Base-by-base conservation (phyloP, 352 stramenopile genomes). In the Blastocystis sp. region DNA sequence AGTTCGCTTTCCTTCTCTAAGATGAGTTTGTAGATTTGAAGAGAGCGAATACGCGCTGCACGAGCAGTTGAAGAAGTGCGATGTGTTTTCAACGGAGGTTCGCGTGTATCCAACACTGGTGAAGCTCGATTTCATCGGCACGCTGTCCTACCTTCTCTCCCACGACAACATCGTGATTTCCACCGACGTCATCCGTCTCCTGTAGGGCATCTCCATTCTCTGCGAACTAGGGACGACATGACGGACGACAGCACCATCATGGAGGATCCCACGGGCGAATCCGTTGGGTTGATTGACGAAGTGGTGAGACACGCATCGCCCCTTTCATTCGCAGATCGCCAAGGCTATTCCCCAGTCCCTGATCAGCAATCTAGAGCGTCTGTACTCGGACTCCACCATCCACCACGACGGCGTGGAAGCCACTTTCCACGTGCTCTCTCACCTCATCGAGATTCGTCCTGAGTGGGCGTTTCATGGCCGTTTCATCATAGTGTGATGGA, bases 11-110 rank as follows among this genome's bases (percentile, higher is more conserved):
- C 0, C n/a, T 63, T 81, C 2, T 9, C 48, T 63, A 19, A 66
- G 34, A 66, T 28, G 24, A 11, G 28, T 42, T 66, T 65, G 19
- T 65, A 81, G 71, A 64, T 81, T 81, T 64, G 71, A 81, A 42
- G 71, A 81, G 4, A 81, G 71, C 45, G 71, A 81, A 81, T 81
- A 81, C 24, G 54, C 48, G 21, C 71, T 81, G 10, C 71, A 81
- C 60, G 71, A 81, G 21, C 52, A 81, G 43, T 66, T 81, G 14
- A 81, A 81, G n/a, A 52, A 59, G n/a, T 81, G 71, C 45, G 66
- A 54, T 81, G 48, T 81, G 6, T 81, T 81, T 81, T 21, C 52
- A 2, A 81, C 71, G 43, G 71, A 81, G 40, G 10, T 54, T 0
- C 64, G 66, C 48, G 28, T 63, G n/a, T 81, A 81, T 81, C 71